Evolutionary conservation across 1,284 basidiomycete species (phyloP).

Genomic region (Heterobasidion irregulare): DNA sequence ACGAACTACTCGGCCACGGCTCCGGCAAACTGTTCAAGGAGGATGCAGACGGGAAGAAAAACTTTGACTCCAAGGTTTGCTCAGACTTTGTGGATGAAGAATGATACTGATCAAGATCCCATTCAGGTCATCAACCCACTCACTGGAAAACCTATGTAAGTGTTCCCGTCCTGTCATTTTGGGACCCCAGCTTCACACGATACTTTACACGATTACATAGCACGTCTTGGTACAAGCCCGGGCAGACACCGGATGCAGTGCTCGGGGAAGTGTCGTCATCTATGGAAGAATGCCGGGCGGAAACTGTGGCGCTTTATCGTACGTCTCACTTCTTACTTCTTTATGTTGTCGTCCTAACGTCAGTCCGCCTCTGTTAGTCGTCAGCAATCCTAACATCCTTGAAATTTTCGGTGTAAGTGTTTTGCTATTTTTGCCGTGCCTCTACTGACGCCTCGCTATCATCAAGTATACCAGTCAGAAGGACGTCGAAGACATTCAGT

Average conservation of each 20-base stretch:
- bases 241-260: constrained; percentile 72
- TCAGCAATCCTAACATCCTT: constrained; percentile 62
- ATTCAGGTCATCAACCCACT: constrained; percentile 69
- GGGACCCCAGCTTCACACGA: no score
- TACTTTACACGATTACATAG: constrained; percentile 21
- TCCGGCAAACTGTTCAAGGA: constrained; percentile 78
- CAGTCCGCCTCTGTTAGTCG: constrained; percentile 33
- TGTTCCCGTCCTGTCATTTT: neutral
- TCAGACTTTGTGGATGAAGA: neutral
- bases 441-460: neutral
- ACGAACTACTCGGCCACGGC: constrained; percentile 75
- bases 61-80: constrained; percentile 58
- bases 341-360: constrained; percentile 1
- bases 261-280: constrained; percentile 81
- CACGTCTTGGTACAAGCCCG: constrained; percentile 77
- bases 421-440: neutral
- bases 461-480: constrained; percentile 54
- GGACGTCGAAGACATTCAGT: constrained; percentile 71
- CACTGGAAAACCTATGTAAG: constrained; percentile 72
- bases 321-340: constrained; percentile 18
- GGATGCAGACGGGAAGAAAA: constrained; percentile 62
- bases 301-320: constrained; percentile 75
- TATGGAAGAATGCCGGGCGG: constrained; percentile 83
- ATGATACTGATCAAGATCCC: neutral
- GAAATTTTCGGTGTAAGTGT: constrained; percentile 62